These are phyloP conservation scores for Trypanosoma boissoni DNA, from an alignment of 208 protist genomes.

Conservation along the genomic window DNA sequence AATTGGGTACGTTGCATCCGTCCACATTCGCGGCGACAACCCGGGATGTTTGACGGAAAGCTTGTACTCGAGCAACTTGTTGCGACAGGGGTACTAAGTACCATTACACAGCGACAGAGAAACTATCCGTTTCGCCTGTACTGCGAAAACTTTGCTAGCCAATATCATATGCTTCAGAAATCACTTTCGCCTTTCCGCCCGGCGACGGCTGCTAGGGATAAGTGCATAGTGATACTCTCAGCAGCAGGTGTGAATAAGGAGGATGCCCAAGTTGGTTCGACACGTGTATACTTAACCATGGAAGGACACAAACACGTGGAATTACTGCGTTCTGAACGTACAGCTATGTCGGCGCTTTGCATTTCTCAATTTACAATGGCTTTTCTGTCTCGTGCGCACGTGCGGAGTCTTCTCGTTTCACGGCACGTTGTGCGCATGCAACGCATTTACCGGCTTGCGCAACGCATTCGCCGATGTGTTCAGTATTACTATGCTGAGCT, in stretches of 20 bases:
- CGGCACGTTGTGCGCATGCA: slow-evolving; percentile 10
- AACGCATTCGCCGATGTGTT: slow-evolving; percentile 19
- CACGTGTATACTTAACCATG: slow-evolving; percentile 17
- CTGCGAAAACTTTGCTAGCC: slow-evolving; percentile 6
- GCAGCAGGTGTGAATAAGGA: neutral
- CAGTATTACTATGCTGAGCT: slow-evolving; percentile 23
- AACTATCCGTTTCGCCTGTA: slow-evolving; percentile 22
- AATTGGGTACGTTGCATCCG: slow-evolving; percentile 54
- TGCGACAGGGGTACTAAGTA: slow-evolving; percentile 42
- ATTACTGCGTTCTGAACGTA: neutral
- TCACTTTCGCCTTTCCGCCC: neutral
- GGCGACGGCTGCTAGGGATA: neutral
- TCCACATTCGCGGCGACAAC: slow-evolving; percentile 36
- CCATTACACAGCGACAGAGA: slow-evolving; percentile 27
- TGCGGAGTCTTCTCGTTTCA: slow-evolving; percentile 1
- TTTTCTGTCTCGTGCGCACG: slow-evolving; percentile 9
- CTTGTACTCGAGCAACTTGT: slow-evolving; percentile 37
- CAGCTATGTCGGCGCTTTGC: neutral
- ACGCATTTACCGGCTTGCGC: slow-evolving; percentile 6
- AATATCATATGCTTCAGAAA: slow-evolving; percentile 7
- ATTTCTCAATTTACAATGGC: slow-evolving; percentile 2
- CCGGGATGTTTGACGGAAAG: slow-evolving; percentile 32
- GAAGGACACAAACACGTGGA: slow-evolving; percentile 10
- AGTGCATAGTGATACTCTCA: slow-evolving; percentile 1
- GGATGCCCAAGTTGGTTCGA: slow-evolving; percentile 3